Conservation (phyloP, 352 stramenopile species). For the Phytophthora fragariae region DNA sequence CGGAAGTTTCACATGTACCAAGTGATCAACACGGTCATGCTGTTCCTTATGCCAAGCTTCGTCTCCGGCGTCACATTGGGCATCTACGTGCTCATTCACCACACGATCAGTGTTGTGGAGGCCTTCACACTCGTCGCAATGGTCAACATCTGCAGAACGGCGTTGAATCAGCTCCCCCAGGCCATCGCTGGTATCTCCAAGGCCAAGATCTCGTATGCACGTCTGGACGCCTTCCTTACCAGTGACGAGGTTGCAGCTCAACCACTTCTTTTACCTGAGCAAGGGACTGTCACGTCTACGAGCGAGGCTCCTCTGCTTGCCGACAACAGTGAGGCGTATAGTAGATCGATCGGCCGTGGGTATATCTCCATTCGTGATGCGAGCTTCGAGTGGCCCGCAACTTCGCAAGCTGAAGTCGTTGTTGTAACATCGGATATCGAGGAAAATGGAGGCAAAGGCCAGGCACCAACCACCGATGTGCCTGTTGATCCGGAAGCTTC, state of each 20-base stretch:
- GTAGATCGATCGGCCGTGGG: background rate
- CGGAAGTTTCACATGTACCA: conserved; percentile 49
- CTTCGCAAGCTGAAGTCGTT: conserved; percentile 25
- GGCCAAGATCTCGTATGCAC: conserved; percentile 39
- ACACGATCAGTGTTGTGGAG: conserved; percentile 36
- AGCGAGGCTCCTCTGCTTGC: conserved; percentile 13
- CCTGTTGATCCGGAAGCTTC: background rate
- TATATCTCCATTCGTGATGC: conserved; percentile 33
- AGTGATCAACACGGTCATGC: conserved; percentile 49
- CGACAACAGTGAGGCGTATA: background rate
- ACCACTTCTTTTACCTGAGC: background rate
- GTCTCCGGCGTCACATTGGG: conserved; percentile 34
- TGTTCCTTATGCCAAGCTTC: conserved; percentile 49
- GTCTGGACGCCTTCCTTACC: conserved; percentile 39
- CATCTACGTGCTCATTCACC: conserved; percentile 35
- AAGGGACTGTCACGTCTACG: background rate
- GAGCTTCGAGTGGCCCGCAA: conserved; percentile 39
- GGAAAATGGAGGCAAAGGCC: background rate
- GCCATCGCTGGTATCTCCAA: conserved; percentile 37
- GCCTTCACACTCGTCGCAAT: conserved; percentile 46
- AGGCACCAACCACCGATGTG: background rate
- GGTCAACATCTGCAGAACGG: conserved; percentile 40
- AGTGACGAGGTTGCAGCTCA: conserved; percentile 27
- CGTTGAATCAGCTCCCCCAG: conserved; percentile 34
- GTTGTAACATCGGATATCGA: conserved; percentile 18